Conservation (phyloP, 306 rosid species). For the Adenanthera pavonina region DNA sequence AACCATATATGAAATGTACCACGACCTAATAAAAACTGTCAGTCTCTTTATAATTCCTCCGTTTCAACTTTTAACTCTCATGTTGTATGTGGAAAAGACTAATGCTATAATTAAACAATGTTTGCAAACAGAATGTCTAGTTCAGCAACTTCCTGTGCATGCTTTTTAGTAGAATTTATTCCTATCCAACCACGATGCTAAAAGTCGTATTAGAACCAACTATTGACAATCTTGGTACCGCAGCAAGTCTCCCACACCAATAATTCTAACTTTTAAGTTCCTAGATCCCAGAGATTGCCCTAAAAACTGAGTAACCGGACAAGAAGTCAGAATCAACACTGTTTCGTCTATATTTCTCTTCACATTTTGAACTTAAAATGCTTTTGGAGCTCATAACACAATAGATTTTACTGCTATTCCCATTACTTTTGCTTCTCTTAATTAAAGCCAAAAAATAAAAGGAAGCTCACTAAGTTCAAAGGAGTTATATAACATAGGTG, state of each 20-base stretch:
- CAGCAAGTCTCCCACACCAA: background rate
- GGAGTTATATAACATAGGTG: background rate
- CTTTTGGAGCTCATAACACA: background rate
- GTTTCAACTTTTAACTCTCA: background rate
- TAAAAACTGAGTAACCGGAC: background rate
- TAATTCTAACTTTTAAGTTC: background rate
- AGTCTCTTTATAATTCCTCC: background rate
- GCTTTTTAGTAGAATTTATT: background rate
- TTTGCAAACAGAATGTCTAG: background rate
- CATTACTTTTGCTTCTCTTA: background rate
- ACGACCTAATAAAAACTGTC: background rate
- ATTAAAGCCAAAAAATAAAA: background rate
- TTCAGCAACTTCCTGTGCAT: background rate
- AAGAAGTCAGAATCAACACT: background rate
- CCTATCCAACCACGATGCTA: background rate
- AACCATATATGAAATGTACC: background rate
- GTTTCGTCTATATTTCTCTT: background rate
- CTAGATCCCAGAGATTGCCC: background rate
- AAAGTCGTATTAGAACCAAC: background rate
- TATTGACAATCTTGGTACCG: background rate
- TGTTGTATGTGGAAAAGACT: background rate
- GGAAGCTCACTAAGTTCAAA: background rate
- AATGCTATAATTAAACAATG: background rate
- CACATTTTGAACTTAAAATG: background rate
- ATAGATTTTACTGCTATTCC: background rate